Evolutionary conservation across 2,329 filamentous ascomycete genomes (phyloP), one percentile per base, ranked within the genome.

Genomic region (Cladophialophora carrionii): DNA sequence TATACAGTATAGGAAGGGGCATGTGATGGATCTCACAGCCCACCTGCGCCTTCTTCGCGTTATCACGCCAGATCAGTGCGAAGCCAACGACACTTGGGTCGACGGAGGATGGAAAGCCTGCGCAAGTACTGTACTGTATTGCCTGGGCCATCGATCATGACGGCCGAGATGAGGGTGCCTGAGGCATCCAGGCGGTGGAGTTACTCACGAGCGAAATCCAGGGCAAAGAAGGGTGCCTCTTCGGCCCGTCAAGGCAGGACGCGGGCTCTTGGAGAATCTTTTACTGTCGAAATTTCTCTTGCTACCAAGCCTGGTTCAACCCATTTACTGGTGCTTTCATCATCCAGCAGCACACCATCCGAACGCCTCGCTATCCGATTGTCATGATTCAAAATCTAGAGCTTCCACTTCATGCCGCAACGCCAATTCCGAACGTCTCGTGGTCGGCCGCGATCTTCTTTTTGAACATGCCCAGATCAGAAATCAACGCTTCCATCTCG

Each of bases 401-500:
- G 22, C 8, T n/a, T 31, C 61, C 20, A 17, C 32, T 9, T 64
- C 55, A 69, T 46, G 65, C 65, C 26, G 57, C 46, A 26, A 67
- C 49, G 43, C 54, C 49, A 29, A 71, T 67, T 14, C 70, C 71
- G 58, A 71, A 71, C 52, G 65, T 67, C 56, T 71, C 67, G 48
- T 71, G 70, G 76, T 98, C 95, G 72, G 95, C 92, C 6, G 86
- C 88, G 68, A 98, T 87, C 80, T 96, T 98, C 73, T 87, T 87
- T 76, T 89, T 89, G 80, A 96, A 96, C 74, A 94, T 76, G 32
- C 85, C 85, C 61, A 96, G 75, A 72, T 98, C 93, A 71, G 88
- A 87, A 69, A 99, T 82, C 73, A 98, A 84, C 41, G 89, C 88
- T 71, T 93, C 87, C 83, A 96, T 94, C 73, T 91, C 87, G n/a